These are phyloP conservation scores for Filobasidium wieringae DNA, from an alignment of 768 basidiomycete species.

Conservation along the genomic window DNA sequence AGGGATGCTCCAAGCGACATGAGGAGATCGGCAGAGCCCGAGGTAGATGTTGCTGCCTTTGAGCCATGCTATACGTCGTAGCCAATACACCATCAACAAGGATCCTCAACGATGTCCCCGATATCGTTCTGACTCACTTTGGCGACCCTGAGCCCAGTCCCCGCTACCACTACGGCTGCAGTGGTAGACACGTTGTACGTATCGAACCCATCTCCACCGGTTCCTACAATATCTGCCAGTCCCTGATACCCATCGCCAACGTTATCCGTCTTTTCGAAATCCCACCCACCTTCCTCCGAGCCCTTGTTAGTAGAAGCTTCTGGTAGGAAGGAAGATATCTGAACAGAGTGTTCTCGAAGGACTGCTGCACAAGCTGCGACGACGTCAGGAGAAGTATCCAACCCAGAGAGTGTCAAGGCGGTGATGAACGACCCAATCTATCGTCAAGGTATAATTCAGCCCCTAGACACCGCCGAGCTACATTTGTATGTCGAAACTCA, in stretches of 20 bases:
- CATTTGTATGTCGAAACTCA: constrained; percentile 7
- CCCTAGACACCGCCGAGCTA: neutral
- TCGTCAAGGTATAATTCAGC: neutral
- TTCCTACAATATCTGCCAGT: constrained; percentile 72
- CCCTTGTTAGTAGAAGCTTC: neutral
- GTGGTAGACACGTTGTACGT: constrained; percentile 95
- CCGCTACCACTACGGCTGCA: constrained; percentile 85
- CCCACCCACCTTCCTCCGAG: constrained; percentile 26
- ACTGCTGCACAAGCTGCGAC: constrained; percentile 69
- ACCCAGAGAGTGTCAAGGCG: constrained; percentile 64
- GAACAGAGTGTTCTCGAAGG: constrained; percentile 55
- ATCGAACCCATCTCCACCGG: constrained; percentile 89
- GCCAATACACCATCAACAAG: neutral
- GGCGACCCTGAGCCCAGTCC: constrained; percentile 76
- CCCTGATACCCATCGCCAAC: constrained; percentile 34
- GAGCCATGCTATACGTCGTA: constrained; percentile 54
- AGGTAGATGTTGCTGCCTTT: constrained; percentile 77
- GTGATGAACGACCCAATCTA: constrained; percentile 86
- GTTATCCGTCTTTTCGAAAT: constrained; percentile 32
- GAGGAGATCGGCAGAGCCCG: constrained; percentile 86
- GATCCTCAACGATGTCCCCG: neutral
- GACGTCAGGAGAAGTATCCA: constrained; percentile 63
- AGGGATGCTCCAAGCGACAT: constrained; percentile 63
- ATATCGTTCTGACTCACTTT: constrained; percentile 50
- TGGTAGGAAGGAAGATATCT: neutral